phyloP scores from a whole-genome alignment of 176 grass and related monocot species.

The Oryza nivara region DNA sequence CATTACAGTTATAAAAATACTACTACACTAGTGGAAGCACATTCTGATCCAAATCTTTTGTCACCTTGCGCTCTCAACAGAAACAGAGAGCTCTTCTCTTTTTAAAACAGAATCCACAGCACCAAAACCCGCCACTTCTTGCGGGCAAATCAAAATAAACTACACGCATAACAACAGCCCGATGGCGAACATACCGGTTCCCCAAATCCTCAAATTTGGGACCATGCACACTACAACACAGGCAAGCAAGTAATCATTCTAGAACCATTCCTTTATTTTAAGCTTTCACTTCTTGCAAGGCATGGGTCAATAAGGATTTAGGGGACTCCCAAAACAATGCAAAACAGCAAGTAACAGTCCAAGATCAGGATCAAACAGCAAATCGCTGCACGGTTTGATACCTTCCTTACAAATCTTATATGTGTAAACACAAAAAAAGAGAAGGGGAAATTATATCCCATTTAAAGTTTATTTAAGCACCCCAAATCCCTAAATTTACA shows the following conservation, averaged over 20 bases:
- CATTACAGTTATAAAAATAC: too few species aligned
- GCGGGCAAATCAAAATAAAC: neutral
- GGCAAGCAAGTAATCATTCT: neutral
- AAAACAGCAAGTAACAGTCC: neutral
- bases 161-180: neutral
- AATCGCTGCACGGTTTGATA: neutral
- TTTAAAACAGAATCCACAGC: neutral
- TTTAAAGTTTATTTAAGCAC: slow-evolving; percentile 48
- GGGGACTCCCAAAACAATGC: neutral
- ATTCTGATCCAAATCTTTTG: neutral
- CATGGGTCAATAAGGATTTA: neutral
- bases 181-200: neutral
- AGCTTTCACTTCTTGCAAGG: neutral
- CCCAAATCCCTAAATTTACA: slow-evolving; percentile 54
- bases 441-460: slow-evolving; percentile 11
- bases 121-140: neutral
- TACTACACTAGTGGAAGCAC: neutral
- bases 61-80: neutral
- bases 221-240: neutral
- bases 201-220: neutral
- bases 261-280: neutral
- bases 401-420: slow-evolving; percentile 18
- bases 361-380: neutral
- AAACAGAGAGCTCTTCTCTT: too few species aligned
- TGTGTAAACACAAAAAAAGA: neutral